A percentile compares a stretch with the other conserved stretches of the same genome.
phyloP scores from a whole-genome alignment of 805 yeast genomes.

The Ogataea trehalophila region DNA sequence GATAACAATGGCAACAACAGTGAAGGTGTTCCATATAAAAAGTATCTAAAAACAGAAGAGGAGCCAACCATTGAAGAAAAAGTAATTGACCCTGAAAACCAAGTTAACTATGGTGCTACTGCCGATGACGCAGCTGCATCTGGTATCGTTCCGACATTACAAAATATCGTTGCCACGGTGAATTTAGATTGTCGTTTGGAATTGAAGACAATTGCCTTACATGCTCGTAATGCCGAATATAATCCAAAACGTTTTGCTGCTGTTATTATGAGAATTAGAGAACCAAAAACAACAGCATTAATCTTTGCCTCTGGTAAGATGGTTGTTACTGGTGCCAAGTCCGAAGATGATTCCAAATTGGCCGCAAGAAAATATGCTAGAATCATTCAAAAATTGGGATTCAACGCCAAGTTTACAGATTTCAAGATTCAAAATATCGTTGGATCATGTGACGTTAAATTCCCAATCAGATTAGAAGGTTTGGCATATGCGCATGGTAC shows the following conservation, averaged over 20 bases:
- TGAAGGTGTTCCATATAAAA: too few relatives aligned
- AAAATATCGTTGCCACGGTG: constrained; percentile 96
- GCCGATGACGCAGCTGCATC: constrained; percentile 73
- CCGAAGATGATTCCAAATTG: constrained; percentile 96
- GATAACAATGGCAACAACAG: constrained; percentile 2
- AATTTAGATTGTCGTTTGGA: constrained; percentile 94
- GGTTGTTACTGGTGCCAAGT: constrained; percentile 99
- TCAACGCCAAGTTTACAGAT: constrained; percentile 96
- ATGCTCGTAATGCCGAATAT: constrained; percentile 98
- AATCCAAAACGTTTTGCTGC: constrained; percentile 99
- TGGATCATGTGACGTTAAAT: constrained; percentile 97
- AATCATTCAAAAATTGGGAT: constrained; percentile 95
- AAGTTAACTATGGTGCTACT: constrained; percentile 18
- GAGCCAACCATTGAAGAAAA: constrained; percentile 1
- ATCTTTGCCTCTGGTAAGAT: constrained; percentile 98
- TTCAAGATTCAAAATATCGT: constrained; percentile 98
- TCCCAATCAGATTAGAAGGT: constrained; percentile 96
- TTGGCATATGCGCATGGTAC: constrained; percentile 97
- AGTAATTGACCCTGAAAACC: constrained; percentile 10
- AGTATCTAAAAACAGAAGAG: not conserved
- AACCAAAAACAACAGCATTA: constrained; percentile 96
- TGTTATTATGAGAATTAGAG: constrained; percentile 98
- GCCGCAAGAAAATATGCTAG: constrained; percentile 98
- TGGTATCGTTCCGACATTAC: constrained; percentile 93
- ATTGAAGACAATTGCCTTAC: constrained; percentile 93